phyloP scores from a whole-genome alignment of 306 rosid species.

The Pyrus communis region DNA sequence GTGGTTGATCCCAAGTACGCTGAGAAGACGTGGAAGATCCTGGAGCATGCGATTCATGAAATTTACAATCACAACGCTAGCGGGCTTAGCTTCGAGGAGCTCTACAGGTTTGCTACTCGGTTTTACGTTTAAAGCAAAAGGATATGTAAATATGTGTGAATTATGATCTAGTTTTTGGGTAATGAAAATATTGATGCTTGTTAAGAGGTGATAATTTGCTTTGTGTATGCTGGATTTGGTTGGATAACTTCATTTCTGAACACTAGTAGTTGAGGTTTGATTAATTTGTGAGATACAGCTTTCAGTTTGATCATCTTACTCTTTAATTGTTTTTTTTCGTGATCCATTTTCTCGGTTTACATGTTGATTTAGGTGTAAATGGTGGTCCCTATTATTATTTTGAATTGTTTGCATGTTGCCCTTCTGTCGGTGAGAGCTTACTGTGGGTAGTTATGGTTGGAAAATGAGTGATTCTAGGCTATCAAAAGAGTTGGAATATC shows the following conservation, averaged over 20 bases:
- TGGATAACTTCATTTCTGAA: background rate
- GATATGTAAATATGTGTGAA: background rate
- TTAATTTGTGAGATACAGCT: background rate
- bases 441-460: background rate
- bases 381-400: background rate
- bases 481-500: background rate
- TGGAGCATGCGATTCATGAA: conserved; percentile 81
- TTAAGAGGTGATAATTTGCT: background rate
- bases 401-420: background rate
- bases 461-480: background rate
- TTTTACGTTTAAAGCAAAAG: background rate
- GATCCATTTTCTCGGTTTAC: background rate
- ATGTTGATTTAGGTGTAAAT: no score
- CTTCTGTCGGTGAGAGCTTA: background rate
- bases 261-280: background rate
- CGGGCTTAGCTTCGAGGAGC: conserved; percentile 95
- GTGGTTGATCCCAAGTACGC: conserved; percentile 94
- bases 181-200: background rate
- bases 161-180: background rate
- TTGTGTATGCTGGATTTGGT: background rate
- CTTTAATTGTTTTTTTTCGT: background rate
- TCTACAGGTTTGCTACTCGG: conserved; percentile 55
- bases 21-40: conserved; percentile 89
- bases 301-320: background rate
- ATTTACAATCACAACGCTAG: conserved; percentile 93